Percentiles rank a stretch among this genome's conserved stretches.
Conservation (phyloP, 2,329 filamentous ascomycete species). For the Claviceps digitariae region DNA sequence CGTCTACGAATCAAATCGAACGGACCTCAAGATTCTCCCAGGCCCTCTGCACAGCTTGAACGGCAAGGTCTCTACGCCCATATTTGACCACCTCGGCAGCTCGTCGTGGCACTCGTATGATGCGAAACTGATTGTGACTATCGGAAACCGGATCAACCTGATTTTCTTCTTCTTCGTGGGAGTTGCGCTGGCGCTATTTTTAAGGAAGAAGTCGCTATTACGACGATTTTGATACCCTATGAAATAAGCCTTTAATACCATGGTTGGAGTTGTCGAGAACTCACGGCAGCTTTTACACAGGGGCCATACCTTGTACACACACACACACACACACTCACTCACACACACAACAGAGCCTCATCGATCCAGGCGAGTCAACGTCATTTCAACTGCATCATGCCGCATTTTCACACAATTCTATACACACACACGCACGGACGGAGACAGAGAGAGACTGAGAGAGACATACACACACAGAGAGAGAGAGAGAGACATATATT, state of each 20-base stretch:
- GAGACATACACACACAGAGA: background rate
- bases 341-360: background rate
- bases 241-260: background rate
- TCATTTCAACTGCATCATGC: background rate
- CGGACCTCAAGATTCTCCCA: conserved; percentile 21
- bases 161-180: conserved; percentile 11
- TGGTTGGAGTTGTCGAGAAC: background rate
- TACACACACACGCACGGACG: background rate
- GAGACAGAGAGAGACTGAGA: too few relatives aligned
- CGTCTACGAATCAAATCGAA: conserved; percentile 19
- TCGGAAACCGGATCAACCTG: conserved; percentile 8
- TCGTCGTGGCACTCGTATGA: conserved; percentile 29
- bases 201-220: conserved; percentile 9
- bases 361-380: background rate
- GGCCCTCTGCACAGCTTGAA: conserved; percentile 26
- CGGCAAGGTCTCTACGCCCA: conserved; percentile 23
- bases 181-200: conserved; percentile 9
- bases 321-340: background rate
- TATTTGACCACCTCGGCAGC: conserved; percentile 27
- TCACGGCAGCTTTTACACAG: background rate
- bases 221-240: conserved; percentile 7
- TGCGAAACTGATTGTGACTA: conserved; percentile 11
- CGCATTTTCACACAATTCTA: background rate
- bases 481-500: background rate
- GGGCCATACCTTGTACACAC: background rate